Conservation (phyloP, 768 basidiomycete genomes). For the Lanmaoa rubissima region DNA sequence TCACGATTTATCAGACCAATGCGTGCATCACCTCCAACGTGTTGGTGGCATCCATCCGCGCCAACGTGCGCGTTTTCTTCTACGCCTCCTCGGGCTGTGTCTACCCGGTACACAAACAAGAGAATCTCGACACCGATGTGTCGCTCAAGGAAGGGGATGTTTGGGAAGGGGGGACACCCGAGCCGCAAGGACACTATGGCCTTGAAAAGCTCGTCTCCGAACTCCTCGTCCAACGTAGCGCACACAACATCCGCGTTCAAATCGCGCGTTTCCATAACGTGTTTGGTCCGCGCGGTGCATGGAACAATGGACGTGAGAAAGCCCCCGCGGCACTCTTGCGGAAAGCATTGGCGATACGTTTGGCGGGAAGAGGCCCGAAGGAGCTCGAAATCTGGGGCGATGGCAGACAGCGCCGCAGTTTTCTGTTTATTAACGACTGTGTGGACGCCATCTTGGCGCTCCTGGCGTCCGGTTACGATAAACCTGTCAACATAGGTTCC, state of each 20-base stretch:
- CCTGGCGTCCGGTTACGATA: conserved; percentile 35
- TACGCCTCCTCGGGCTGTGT: conserved; percentile 62
- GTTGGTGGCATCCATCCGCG: conserved; percentile 37
- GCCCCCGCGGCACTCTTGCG: conserved; percentile 56
- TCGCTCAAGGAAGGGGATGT: conserved; percentile 48
- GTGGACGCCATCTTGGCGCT: conserved; percentile 49
- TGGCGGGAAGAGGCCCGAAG: conserved; percentile 1
- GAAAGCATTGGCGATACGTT: conserved; percentile 42
- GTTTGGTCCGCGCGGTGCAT: conserved; percentile 53
- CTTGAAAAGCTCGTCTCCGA: conserved; percentile 56
- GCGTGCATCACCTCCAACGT: conserved; percentile 50
- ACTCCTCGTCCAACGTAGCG: conserved; percentile 38
- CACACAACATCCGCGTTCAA: conserved; percentile 35
- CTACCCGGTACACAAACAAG: conserved; percentile 48
- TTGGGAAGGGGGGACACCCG: conserved; percentile 37
- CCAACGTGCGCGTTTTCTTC: conserved; percentile 44
- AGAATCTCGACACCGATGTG: conserved; percentile 31
- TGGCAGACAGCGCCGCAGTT: conserved; percentile 52
- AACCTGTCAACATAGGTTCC: conserved; percentile 53
- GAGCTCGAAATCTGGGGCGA: conserved; percentile 58
- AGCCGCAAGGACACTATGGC: conserved; percentile 57
- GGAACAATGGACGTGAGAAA: conserved; percentile 56
- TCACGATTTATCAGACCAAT: conserved; percentile 48
- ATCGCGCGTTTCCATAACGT: conserved; percentile 61
- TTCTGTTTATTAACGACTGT: conserved; percentile 54